Conservation (phyloP, 2,329 filamentous ascomycete genomes). For the Neonectria punicea region DNA sequence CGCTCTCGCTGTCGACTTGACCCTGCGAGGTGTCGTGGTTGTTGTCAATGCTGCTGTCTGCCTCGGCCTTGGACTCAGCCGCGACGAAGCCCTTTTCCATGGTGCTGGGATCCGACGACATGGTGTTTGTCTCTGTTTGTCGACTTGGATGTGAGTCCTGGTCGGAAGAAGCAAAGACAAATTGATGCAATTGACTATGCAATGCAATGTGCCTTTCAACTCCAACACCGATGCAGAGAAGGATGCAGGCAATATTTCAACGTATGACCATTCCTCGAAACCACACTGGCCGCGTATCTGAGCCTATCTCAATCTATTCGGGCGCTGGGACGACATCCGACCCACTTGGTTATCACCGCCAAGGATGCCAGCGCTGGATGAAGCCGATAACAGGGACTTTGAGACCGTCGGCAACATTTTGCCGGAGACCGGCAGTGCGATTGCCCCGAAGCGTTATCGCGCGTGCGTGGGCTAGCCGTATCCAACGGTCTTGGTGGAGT, state of each 20-base stretch:
- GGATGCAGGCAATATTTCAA: slow-evolving; percentile 22
- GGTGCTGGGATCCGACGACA: slow-evolving; percentile 5
- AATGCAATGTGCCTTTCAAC: slow-evolving; percentile 3
- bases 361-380: background rate
- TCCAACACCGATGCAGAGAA: slow-evolving; percentile 7
- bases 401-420: slow-evolving; percentile 7
- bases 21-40: slow-evolving; percentile 19
- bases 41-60: slow-evolving; percentile 8
- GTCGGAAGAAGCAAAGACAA: too few relatives aligned
- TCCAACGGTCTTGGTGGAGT: background rate
- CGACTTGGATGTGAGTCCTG: too few relatives aligned
- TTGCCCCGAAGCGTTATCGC: slow-evolving; percentile 1
- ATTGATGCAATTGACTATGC: background rate
- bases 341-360: slow-evolving; percentile 8
- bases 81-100: slow-evolving; percentile 13
- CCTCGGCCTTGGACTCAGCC: slow-evolving; percentile 11
- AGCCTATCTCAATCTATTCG: slow-evolving; percentile 11
- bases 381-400: slow-evolving; percentile 7
- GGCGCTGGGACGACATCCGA: background rate
- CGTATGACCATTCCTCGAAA: slow-evolving; percentile 12
- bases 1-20: slow-evolving; percentile 7
- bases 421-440: slow-evolving; percentile 7
- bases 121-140: background rate
- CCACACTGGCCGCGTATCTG: slow-evolving; percentile 17
- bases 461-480: background rate